phyloP scores from a whole-genome alignment of 371 early-diverging fungal species.

The Mucor ambiguus region DNA sequence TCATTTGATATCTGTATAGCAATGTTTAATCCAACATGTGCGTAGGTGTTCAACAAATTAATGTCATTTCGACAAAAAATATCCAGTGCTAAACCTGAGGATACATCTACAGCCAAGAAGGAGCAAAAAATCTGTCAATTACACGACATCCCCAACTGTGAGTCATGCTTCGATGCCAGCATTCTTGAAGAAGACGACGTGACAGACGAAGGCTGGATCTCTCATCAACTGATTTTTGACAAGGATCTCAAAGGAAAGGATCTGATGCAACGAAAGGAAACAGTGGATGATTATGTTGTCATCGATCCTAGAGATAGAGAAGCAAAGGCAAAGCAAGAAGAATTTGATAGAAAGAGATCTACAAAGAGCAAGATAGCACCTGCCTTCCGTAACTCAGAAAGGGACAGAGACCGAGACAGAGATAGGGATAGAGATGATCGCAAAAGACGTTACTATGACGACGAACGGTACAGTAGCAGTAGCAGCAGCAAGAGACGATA shows the following conservation, averaged over 20 bases:
- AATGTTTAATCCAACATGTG: neutral
- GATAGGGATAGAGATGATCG: conserved; percentile 7
- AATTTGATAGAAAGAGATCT: conserved; percentile 31
- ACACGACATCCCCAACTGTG: conserved; percentile 67
- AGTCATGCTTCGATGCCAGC: conserved; percentile 58
- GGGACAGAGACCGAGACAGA: conserved; percentile 19
- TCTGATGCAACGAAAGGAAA: conserved; percentile 59
- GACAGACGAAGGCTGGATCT: conserved; percentile 68
- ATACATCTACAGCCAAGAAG: conserved; percentile 13
- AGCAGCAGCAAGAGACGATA: conserved; percentile 3
- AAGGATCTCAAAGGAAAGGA: conserved; percentile 71
- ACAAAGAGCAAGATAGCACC: conserved; percentile 29
- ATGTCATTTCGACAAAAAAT: conserved; percentile 50
- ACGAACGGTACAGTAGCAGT: conserved; percentile 14
- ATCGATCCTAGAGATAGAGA: conserved; percentile 69
- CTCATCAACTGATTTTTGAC: conserved; percentile 69
- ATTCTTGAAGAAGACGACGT: conserved; percentile 28
- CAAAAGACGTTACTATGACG: conserved; percentile 22
- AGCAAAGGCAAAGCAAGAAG: conserved; percentile 45
- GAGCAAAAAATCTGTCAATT: conserved; percentile 54
- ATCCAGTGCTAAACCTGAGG: conserved; percentile 21
- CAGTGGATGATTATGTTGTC: conserved; percentile 74
- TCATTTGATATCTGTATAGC: neutral
- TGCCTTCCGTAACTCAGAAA: conserved; percentile 11
- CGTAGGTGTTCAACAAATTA: conserved; percentile 44